Conservation (phyloP, 2,329 filamentous ascomycete species). For the Juglanconis sp. region DNA sequence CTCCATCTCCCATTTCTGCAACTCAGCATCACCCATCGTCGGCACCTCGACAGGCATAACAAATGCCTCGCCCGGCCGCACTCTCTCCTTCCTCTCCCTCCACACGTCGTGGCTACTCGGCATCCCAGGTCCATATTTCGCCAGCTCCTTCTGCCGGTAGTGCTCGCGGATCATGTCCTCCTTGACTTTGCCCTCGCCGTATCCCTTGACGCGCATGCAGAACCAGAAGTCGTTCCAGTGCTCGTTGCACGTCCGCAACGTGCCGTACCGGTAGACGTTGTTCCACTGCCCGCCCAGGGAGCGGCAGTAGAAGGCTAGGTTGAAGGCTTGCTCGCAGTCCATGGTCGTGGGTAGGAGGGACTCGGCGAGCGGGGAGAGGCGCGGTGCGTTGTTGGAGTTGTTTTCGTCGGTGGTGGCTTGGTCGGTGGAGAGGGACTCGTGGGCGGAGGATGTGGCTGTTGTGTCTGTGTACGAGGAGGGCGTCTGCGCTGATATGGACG, state of each 20-base stretch:
- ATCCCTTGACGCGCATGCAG: constrained; percentile 81
- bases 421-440: too few relatives aligned
- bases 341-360: constrained; percentile 75
- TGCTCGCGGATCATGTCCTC: constrained; percentile 62
- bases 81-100: constrained; percentile 65
- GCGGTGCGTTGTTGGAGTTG: constrained; percentile 9
- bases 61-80: constrained; percentile 50
- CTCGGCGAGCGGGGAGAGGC: constrained; percentile 53
- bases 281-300: constrained; percentile 88
- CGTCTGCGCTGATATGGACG: constrained; percentile 22
- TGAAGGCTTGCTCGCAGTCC: constrained; percentile 88
- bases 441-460: constrained; percentile 11
- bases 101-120: constrained; percentile 89
- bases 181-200: constrained; percentile 52
- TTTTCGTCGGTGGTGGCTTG: background rate
- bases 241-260: constrained; percentile 72
- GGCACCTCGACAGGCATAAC: constrained; percentile 36
- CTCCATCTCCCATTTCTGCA: constrained; percentile 34
- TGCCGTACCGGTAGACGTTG: constrained; percentile 83
- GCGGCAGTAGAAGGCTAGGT: constrained; percentile 91
- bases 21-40: constrained; percentile 41
- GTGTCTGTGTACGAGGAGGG: constrained; percentile 19
- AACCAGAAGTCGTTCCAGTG: constrained; percentile 96
- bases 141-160: constrained; percentile 63
- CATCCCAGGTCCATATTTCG: constrained; percentile 59